phyloP scores from a whole-genome alignment of 768 basidiomycete genomes.

The Tricholoma sp. region DNA sequence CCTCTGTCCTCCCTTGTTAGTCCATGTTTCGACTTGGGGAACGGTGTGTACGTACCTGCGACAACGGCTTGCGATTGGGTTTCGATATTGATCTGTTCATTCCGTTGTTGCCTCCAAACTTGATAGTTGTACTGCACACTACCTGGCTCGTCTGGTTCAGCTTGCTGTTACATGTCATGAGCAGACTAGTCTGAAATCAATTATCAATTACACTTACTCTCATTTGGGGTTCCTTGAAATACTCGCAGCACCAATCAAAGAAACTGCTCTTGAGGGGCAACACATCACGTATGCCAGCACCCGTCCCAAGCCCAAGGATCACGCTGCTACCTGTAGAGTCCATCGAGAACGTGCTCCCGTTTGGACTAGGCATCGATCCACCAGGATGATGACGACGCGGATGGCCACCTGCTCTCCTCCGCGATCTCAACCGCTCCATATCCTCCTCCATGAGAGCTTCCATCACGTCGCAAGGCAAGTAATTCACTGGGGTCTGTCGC shows the following conservation, averaged over 20 bases:
- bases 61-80: constrained; percentile 65
- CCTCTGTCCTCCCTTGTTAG: constrained; percentile 33
- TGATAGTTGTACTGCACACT: constrained; percentile 93
- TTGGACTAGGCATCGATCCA: constrained; percentile 57
- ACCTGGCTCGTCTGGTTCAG: constrained; percentile 94
- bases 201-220: constrained; percentile 51
- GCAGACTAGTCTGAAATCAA: not conserved
- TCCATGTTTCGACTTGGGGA: not conserved
- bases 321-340: constrained; percentile 67
- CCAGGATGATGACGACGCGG: constrained; percentile 36
- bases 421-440: constrained; percentile 81
- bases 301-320: constrained; percentile 74
- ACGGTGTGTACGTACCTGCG: constrained; percentile 51
- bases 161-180: constrained; percentile 52
- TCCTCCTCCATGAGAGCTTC: constrained; percentile 91
- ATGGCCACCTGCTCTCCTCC: constrained; percentile 43
- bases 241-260: constrained; percentile 96
- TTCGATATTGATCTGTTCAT: constrained; percentile 71
- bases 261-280: constrained; percentile 88
- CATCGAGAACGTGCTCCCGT: constrained; percentile 72
- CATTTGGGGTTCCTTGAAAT: constrained; percentile 99
- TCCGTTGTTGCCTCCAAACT: constrained; percentile 88
- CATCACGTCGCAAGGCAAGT: constrained; percentile 74
- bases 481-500: constrained; percentile 41
- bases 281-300: constrained; percentile 75